phyloP scores from a whole-genome alignment of 306 rosid species.

The Neltuma alba region DNA sequence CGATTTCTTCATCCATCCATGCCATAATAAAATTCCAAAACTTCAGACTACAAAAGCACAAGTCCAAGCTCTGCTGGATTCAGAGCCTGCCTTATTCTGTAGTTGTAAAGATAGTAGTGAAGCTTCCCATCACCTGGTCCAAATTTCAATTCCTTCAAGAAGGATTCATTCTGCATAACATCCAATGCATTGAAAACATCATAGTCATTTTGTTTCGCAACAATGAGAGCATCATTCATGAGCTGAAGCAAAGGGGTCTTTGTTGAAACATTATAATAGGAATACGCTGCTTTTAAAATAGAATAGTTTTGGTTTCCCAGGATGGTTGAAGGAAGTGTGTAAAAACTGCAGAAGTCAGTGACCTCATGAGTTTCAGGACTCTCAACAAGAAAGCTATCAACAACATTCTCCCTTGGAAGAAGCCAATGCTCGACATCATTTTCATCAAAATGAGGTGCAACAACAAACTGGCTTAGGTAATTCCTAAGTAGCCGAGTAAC shows the following conservation, averaged over 20 bases:
- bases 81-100: constrained; percentile 38
- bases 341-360: constrained; percentile 80
- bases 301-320: constrained; percentile 50
- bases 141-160: constrained; percentile 53
- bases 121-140: constrained; percentile 57
- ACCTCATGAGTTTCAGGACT: constrained; percentile 65
- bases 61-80: constrained; percentile 50
- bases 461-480: constrained; percentile 63
- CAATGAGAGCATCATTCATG: constrained; percentile 51
- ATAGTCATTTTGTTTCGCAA: constrained; percentile 39
- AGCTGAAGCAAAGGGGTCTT: constrained; percentile 46
- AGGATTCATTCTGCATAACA: constrained; percentile 49
- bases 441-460: constrained; percentile 73
- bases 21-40: constrained; percentile 11
- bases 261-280: constrained; percentile 44
- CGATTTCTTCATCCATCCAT: neutral
- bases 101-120: constrained; percentile 53
- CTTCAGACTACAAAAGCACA: constrained; percentile 41
- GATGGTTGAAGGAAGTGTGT: constrained; percentile 64
- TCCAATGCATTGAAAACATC: constrained; percentile 56
- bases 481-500: constrained; percentile 67
- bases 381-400: constrained; percentile 72
- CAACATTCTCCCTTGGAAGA: constrained; percentile 62
- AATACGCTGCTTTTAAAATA: constrained; percentile 46
- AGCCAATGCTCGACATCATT: constrained; percentile 76